Conservation (phyloP, 495 filamentous ascomycete species). For the Xylaria sp. region DNA sequence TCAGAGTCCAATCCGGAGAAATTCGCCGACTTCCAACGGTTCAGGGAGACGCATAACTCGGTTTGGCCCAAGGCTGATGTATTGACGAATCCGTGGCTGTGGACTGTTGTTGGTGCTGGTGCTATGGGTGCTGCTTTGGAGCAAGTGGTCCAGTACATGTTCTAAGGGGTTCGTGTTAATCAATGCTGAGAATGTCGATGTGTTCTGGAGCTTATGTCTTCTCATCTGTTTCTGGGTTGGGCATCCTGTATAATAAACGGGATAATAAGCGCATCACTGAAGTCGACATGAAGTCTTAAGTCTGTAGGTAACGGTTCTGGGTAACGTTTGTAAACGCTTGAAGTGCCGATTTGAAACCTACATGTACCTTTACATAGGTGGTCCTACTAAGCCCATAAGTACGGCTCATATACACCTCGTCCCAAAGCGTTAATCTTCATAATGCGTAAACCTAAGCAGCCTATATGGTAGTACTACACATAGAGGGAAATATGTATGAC, state of each 20-base stretch:
- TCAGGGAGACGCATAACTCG: slow-evolving; percentile 60
- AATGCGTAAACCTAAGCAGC: too few relatives aligned
- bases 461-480: too few relatives aligned
- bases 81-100: slow-evolving; percentile 60
- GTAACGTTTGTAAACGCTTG: background rate
- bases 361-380: background rate
- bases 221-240: background rate
- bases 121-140: slow-evolving; percentile 43
- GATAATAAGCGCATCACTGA: background rate
- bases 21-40: slow-evolving; percentile 55
- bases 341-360: too few relatives aligned
- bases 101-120: slow-evolving; percentile 57
- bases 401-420: too few relatives aligned
- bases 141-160: slow-evolving; percentile 24
- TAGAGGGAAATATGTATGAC: too few relatives aligned
- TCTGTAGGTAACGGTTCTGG: too few relatives aligned
- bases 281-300: background rate
- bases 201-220: background rate
- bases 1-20: slow-evolving; percentile 53
- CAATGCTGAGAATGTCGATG: background rate
- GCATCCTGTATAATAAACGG: background rate
- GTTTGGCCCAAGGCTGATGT: slow-evolving; percentile 62
- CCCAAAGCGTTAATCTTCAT: too few relatives aligned
- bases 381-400: too few relatives aligned
- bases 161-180: background rate